Evolutionary conservation across 441 rosid species (phyloP), one percentile per base, ranked within the genome.

Genomic region (Theobroma grandiflorum): DNA sequence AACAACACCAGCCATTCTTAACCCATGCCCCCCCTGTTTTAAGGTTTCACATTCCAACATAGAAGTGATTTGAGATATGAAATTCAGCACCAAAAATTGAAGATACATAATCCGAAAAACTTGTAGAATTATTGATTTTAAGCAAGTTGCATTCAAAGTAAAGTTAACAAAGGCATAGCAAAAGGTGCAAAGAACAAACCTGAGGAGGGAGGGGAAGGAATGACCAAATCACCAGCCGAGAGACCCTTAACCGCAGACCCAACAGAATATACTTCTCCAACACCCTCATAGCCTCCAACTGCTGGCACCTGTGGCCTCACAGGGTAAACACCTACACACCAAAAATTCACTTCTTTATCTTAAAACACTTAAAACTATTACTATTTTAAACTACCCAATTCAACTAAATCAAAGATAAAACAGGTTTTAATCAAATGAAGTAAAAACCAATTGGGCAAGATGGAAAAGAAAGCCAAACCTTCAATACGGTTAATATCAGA

Each of bases 401-500:
- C 49, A 45, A 64, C 49, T 26, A 16, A 49, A 59, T 22, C 31
- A 43, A 75, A 43, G n/a, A 33, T 40, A 57, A 65, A 26, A 57
- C 10, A 20, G 1, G 57, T 38, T 8, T 22, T 43, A 61, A 62
- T 72, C 53, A 50, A 67, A 38, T 1, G 50, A 77, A 35, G 1
- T 8, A 38, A 65, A 75, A 62, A 12, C 69, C 42, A 75, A 43
- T 31, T 26, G 0, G 26, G 63, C 15, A 38, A 43, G 37, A 35
- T 43, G 4, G 0, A 58, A 35, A 1, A 38, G 8, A n/a, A 55
- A 81, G 6, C 9, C 58, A n/a, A 78, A 94, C 98, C 98, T 92
- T 96, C 92, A 43, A 96, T 96, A 67, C 98, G 87, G 77, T 96
- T 96, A 55, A 96, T 91, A 86, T 96, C 99, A 18, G 99, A 92